Evolutionary conservation across 164 flowering plant genomes (phyloP).

Genomic region (Paratinospora sagittata): DNA sequence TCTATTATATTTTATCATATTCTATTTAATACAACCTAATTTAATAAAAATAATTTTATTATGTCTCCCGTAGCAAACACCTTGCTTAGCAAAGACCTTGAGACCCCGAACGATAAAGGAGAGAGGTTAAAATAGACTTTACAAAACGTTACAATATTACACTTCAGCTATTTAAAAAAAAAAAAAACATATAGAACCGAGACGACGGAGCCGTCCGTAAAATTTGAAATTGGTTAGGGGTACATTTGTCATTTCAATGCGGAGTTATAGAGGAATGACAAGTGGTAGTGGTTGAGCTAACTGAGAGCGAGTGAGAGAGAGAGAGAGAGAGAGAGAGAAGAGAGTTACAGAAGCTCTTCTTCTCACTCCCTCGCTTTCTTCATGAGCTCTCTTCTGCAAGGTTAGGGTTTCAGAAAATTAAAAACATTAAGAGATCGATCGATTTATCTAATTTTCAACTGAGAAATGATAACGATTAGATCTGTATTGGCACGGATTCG

Average conservation of each 20-base stretch:
- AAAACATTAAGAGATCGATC: not conserved
- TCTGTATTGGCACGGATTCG: conserved; percentile 13
- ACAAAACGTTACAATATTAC: no score
- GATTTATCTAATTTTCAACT: not conserved
- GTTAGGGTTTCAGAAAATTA: no score
- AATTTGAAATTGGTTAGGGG: not conserved
- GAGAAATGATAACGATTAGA: conserved; percentile 21
- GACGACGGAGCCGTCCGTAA: no score
- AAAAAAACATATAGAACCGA: no score
- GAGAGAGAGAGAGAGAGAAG: not conserved
- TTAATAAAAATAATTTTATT: no score
- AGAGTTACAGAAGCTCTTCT: not conserved
- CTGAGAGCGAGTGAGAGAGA: not conserved
- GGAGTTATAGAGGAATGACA: not conserved
- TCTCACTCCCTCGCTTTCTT: not conserved
- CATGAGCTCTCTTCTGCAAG: not conserved
- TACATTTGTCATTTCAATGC: not conserved
- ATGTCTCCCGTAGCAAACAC: no score
- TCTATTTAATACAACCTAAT: no score
- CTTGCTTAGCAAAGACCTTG: no score
- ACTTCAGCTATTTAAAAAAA: no score
- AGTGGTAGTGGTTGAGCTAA: not conserved
- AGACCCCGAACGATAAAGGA: no score
- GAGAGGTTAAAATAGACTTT: no score
- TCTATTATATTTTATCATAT: no score